Base-by-base conservation (phyloP, 169 alveolate genomes). In the Plasmodium sp. region DNA sequence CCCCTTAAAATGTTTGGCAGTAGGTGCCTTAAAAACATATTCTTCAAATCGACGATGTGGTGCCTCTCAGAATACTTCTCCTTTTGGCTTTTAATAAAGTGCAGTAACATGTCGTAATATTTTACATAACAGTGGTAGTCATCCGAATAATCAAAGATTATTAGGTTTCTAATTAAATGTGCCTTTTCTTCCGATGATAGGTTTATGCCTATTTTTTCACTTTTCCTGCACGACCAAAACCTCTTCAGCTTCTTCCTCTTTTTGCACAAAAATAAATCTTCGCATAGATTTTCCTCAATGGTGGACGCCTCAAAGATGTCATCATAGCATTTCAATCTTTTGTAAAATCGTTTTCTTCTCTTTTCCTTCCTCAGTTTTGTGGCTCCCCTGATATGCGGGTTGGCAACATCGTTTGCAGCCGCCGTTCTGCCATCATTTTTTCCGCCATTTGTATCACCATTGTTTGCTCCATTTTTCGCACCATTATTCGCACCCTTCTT, bases 1-100 rank as follows among this genome's bases (percentile, higher is more conserved):
- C 94, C 94, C 54, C 94, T 90, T 80, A 90, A 80, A 79, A 90
- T 90, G 22, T 90, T 90, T 62, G 94, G 94, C 72, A 90, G 82
- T 58, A 90, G 41, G 45, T 27, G 45, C 22, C 27, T 0, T 58
- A 80, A 80, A 14, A 71, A 18, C 12, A 12, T 90, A 45, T 79
- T 74, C 41, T 62, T 90, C 77, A 80, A 45, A 22, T 90, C 83
- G 34, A 67, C 34, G 18, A 80, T 27, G 36, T 90, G 72, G n/a
- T 22, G 18, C n/a, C 58, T 80, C 10, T 79, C 79, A 27, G 31
- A 9, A 43, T 54, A 62, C 22, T 16, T 80, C 36, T 81, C 82
- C 36, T 71, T 90, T 90, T 58, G 84, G 16, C 56, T 43, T 54
- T 81, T 90, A 80, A 90, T 56, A 90, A 90, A 90, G 72, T 71